Base-by-base conservation (phyloP, 352 stramenopile genomes). In the Phytopythium kandeliae region DNA sequence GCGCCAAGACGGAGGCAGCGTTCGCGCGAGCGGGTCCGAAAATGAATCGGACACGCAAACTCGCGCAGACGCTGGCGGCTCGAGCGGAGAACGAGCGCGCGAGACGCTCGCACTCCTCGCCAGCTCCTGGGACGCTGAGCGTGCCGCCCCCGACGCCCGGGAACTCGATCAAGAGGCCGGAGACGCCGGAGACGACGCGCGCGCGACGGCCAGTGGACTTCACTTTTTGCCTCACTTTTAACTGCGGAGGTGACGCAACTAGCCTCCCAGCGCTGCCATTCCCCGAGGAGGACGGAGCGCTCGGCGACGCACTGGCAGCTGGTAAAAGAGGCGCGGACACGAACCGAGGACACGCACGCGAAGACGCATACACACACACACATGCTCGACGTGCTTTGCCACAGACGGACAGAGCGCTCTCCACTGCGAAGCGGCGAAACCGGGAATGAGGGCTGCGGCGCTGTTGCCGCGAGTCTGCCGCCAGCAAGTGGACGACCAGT, bases 141-240 rank as follows among this genome's bases (percentile, higher is more conserved):
- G 21, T 50, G 35, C 48, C 19, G 25, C 51, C 45, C 45, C 26
- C 37, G 35, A 62, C 57, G 25, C 44, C 36, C 50, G 33, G 33
- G 42, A 19, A 33, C 46, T 28, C 28, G 25, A 46, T 58, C 43
- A 67, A 65, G 31, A 57, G 55, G 58, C 63, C 52, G 35, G 67
- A 62, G 33, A 65, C 61, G 34, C 61, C 52, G 48, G 49, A 55
- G 55, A 40, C 60, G 42, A 24, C 10, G 46, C 34, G 54, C 37
- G 38, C 67, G 64, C 67, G 60, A 68, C 40, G 52, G 53, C 58
- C 57, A 53, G 55, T 46, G 56, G 51, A 63, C 44, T 41, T 78
- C 44, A 35, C 50, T 89, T 34, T 89, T 24, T 48, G 78, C 78
- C 78, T 72, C 69, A 81, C 64, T 70, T 89, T 89, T 89, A 87